Base-by-base conservation (phyloP, 2,329 filamentous ascomycete species). In the Aspergillus neoniger region DNA sequence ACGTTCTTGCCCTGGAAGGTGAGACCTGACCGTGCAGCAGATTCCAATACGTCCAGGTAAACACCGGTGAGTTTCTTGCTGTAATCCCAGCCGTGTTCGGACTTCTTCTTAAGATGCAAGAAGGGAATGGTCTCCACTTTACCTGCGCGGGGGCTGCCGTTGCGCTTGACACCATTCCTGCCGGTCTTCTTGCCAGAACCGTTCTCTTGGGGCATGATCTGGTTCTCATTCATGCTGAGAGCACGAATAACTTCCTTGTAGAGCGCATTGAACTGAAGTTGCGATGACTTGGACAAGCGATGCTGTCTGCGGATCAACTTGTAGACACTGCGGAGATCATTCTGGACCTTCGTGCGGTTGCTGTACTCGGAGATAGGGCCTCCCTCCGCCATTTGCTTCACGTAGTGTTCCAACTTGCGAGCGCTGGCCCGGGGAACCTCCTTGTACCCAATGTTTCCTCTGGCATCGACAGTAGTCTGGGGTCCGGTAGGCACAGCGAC, bases 311-410 rank as follows among this genome's bases (percentile, higher is more conserved):
- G 93, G 78, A 99, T 98, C 73, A 99, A 87, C 83, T 96, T 97
- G 85, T 98, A 98, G 71, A 99, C 95, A 69, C 91, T 91, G 73
- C 91, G 89, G 44, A 99, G 84, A 74, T 98, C 95, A 73, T 92
- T 96, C 79, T 98, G 95, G 36, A 99, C 95, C 85, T 98, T 99
- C 66, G 93, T 95, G 47, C 95, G 89, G 81, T 96, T 98, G 74
- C 94, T 95, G 76, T 99, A 99, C 77, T 99, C 95, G 30, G 94
- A 96, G 70, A 99, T 96, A 80, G 97, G 98, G 73, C 95, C 95
- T 64, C 95, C 95, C 69, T 97, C 93, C 9, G 94, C 94, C 95
- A 99, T 98, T 77, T 98, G 92, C 74, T 91, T 91, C 53, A 99
- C 95, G 72, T 99, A 99, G 77, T 98, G 94, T 81, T 99, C 95